Conservation (phyloP, 768 basidiomycete species). For the Tricholomella constricta region DNA sequence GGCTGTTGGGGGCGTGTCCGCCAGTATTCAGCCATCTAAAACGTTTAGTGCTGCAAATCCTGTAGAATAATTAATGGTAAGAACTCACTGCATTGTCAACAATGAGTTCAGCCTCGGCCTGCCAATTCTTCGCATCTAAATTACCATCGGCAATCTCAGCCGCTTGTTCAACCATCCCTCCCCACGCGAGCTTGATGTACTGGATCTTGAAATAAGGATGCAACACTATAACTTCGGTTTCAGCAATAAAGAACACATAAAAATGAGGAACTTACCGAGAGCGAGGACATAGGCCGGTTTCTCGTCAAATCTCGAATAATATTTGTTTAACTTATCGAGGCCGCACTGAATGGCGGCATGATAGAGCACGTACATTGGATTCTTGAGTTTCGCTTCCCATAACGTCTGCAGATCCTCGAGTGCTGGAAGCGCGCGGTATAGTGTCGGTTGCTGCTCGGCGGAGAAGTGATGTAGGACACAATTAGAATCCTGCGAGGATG, state of each 20-base stretch:
- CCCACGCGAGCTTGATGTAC: constrained; percentile 27
- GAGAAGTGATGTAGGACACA: constrained; percentile 24
- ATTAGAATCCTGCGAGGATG: constrained; percentile 18
- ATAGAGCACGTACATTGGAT: constrained; percentile 16
- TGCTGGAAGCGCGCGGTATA: constrained; percentile 27
- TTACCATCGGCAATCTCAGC: constrained; percentile 14
- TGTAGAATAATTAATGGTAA: background rate
- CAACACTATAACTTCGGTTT: constrained; percentile 17
- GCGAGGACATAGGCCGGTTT: constrained; percentile 23
- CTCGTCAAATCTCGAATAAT: constrained; percentile 20
- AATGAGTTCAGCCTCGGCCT: constrained; percentile 16
- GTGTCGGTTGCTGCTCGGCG: constrained; percentile 20
- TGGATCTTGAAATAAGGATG: constrained; percentile 33
- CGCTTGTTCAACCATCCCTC: constrained; percentile 24
- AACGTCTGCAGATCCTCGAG: constrained; percentile 27
- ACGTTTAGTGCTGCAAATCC: background rate
- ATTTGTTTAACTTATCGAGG: constrained; percentile 25
- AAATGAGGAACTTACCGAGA: constrained; percentile 20
- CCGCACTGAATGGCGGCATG: constrained; percentile 20
- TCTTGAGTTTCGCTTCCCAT: constrained; percentile 26
- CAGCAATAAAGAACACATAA: no score
- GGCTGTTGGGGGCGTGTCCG: no score
- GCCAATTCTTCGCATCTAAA: constrained; percentile 18
- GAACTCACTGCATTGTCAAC: constrained; percentile 12
- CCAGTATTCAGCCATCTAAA: no score